Base-by-base conservation (phyloP, 2,329 filamentous ascomycete species). In the Beauveria sp. region DNA sequence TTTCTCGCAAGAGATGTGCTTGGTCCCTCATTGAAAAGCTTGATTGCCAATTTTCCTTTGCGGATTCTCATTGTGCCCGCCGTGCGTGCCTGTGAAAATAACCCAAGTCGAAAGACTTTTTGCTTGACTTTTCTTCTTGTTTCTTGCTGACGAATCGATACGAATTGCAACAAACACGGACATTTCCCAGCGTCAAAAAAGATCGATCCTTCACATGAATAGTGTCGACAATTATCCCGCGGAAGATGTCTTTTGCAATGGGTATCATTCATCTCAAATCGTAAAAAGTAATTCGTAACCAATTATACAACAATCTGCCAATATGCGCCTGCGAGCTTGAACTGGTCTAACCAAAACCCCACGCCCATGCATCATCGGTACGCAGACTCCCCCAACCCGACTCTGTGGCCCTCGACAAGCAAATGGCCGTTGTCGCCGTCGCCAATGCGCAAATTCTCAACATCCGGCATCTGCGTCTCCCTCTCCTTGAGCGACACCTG, bases 11-110 rank as follows among this genome's bases (percentile, higher is more conserved):
- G 69, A 71, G 80, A 81, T 80, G 88, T 84, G 86, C 95, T 74
- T 57, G 57, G 57, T 54, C 42, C 43, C 59, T 54, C 51, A 22
- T 49, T 45, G 26, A 10, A 61, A 48, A 51, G 91, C 91, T 96
- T 91, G 91, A 96, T 92, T 86, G 91, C 91, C 91, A 96, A 82
- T 60, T 62, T 52, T 78, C 34, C 68, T 67, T 71, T 60, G 34
- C 70, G 64, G 64, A 62, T 63, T 64, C 61, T 63, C 65, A 62
- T 60, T 53, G 53, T 66, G n/a, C 53, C 51, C 50, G 46, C 49
- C 62, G 68, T 73, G 69, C 70, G 64, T 63, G 69, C 71, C 20
- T 60, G 55, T 63, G 50, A 45, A 42, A 24, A 34, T 0, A 16
- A 38, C 22, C 24, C 31, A 52, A 38, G 48, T n/a, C 14, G 34